Base-by-base conservation (phyloP, 2,329 filamentous ascomycete species). In the Pestalotiopsis sp. region DNA sequence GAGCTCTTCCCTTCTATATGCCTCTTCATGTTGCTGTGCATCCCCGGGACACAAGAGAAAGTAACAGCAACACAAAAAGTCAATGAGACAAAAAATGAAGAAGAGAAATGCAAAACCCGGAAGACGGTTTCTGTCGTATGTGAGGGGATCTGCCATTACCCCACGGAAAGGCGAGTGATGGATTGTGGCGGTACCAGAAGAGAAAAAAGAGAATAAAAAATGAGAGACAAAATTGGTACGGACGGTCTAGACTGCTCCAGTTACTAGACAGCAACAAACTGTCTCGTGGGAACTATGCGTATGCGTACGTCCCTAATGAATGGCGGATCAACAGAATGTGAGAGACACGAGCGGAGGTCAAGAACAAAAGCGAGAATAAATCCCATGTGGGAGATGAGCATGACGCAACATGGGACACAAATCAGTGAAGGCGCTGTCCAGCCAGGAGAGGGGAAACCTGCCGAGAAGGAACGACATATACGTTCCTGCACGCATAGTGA, bases 11-110 rank as follows among this genome's bases (percentile, higher is more conserved):
- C 23, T 14, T 59, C 25, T 68, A 75, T 70, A 66, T 71, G 71
- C 62, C 74, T 73, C 70, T 71, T 78, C 74, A 77, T 75, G 68
- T 72, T 52, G 31, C 31, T 36, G 31, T 36, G 7, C 31, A 36
- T 36, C 31, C 6, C 31, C 31, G 31, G 31, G 31, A 9, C 31
- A 36, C 31, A 36, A 36, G 31, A 36, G 31, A 36, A 36, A 36
- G 31, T 36, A 36, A 36, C 31, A 36, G 31, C 31, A 36, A 36
- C 31, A 36, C 31, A 36, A 36, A 9, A 36, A 36, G 31, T 36
- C 31, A 5, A 36, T 36, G 31, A 36, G 7, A 36, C 31, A 36
- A 36, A 36, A 36, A 2, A 36, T 36, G 31, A 36, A 36, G 31
- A 36, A 36, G 31, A 36, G 31, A 36, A 9, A 9, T 36, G 9